These are phyloP conservation scores for Neurospora sp. DNA, from an alignment of 495 filamentous ascomycete species.

Conservation along the genomic window DNA sequence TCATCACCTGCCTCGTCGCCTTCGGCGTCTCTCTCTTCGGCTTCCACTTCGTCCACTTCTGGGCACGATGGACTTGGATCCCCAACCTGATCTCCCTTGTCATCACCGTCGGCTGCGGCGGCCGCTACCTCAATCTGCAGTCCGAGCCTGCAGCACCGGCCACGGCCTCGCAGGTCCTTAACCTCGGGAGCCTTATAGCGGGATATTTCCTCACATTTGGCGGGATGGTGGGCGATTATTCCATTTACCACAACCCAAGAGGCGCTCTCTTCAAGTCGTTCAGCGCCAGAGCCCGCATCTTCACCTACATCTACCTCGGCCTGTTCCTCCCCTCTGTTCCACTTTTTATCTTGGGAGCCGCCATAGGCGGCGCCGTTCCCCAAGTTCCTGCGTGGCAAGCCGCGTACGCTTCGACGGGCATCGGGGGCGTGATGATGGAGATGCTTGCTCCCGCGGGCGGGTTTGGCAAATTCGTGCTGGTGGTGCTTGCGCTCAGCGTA, in stretches of 20 bases:
- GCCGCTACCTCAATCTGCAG: constrained; percentile 31
- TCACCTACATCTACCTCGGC: constrained; percentile 33
- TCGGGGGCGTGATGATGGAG: constrained; percentile 39
- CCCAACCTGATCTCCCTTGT: constrained; percentile 40
- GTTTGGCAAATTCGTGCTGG: constrained; percentile 43
- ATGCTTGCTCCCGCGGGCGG: constrained; percentile 40
- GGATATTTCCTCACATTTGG: constrained; percentile 35
- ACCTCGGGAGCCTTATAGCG: constrained; percentile 28
- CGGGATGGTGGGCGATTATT: constrained; percentile 32
- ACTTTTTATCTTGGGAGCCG: constrained; percentile 42
- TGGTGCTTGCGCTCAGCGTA: constrained; percentile 39
- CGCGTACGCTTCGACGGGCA: constrained; percentile 33
- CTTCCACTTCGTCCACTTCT: constrained; percentile 42
- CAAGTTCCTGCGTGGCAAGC: constrained; percentile 26
- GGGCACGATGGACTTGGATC: constrained; percentile 48
- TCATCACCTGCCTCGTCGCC: constrained; percentile 40
- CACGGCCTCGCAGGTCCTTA: constrained; percentile 19
- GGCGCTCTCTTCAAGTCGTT: background rate
- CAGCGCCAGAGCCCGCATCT: constrained; percentile 20
- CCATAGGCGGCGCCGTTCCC: constrained; percentile 36
- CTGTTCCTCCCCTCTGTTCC: constrained; percentile 37
- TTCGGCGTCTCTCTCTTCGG: constrained; percentile 41
- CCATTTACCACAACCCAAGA: constrained; percentile 24
- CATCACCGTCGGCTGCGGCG: constrained; percentile 40
- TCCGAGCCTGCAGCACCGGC: constrained; percentile 12